phyloP scores from a whole-genome alignment of 2,329 filamentous ascomycete genomes.

The Botryosphaeria dothidea region DNA sequence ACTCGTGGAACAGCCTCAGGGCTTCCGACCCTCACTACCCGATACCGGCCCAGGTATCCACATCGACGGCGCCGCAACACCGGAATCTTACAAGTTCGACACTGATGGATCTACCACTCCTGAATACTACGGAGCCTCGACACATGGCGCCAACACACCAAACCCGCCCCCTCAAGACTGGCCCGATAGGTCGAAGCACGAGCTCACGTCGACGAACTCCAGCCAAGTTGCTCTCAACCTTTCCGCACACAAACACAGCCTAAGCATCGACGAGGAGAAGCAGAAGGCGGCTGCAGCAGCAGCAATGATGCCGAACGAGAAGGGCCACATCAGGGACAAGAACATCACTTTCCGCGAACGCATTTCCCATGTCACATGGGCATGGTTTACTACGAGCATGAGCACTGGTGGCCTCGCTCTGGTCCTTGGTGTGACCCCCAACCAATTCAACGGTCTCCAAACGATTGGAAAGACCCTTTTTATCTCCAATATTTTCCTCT shows the following conservation, averaged over 20 bases:
- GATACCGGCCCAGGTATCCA: neutral
- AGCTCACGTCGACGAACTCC: neutral
- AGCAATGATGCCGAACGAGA: neutral
- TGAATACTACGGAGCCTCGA: neutral
- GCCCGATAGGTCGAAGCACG: slow-evolving; percentile 2
- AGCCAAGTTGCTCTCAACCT: slow-evolving; percentile 4
- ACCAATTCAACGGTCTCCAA: slow-evolving; percentile 50
- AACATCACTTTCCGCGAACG: slow-evolving; percentile 24
- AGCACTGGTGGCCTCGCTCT: slow-evolving; percentile 49
- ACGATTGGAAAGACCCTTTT: slow-evolving; percentile 55
- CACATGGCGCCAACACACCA: slow-evolving; percentile 7
- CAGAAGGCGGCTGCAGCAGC: neutral
- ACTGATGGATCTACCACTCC: slow-evolving; percentile 4
- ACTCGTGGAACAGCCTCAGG: neutral
- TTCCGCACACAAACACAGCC: neutral
- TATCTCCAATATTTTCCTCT: slow-evolving; percentile 52
- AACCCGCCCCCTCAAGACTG: neutral
- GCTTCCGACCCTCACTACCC: neutral
- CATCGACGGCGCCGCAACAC: neutral
- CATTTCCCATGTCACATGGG: slow-evolving; percentile 48
- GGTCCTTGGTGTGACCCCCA: slow-evolving; percentile 45
- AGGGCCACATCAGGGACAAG: neutral
- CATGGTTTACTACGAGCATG: slow-evolving; percentile 51
- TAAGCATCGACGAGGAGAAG: slow-evolving; percentile 5
- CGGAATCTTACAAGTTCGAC: neutral